These are phyloP conservation scores for Moniliophthora roreri DNA, from an alignment of 1,284 basidiomycete genomes.

Conservation along the genomic window DNA sequence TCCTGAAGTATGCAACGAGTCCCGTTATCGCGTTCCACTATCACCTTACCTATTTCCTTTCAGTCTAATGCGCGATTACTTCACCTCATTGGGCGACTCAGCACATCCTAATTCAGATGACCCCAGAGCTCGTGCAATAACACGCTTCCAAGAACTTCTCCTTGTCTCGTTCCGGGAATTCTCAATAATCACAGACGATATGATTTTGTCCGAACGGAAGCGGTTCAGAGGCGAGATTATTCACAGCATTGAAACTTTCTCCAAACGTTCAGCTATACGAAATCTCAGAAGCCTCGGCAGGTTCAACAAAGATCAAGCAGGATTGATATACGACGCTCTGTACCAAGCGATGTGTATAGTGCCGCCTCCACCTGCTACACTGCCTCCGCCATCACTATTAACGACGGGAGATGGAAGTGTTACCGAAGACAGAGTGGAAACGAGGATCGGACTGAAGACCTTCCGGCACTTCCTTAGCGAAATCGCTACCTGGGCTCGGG, in stretches of 20 bases:
- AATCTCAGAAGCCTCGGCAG: constrained; percentile 83
- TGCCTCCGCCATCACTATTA: constrained; percentile 50
- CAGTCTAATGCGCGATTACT: constrained; percentile 93
- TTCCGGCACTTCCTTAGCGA: constrained; percentile 93
- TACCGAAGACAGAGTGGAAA: constrained; percentile 78
- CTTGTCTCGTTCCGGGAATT: constrained; percentile 98
- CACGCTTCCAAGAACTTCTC: constrained; percentile 96
- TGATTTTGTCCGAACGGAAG: constrained; percentile 85
- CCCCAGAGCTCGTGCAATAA: constrained; percentile 91
- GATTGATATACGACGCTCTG: constrained; percentile 87
- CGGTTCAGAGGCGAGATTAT: constrained; percentile 91
- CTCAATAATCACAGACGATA: constrained; percentile 94
- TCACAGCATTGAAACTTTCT: constrained; percentile 92
- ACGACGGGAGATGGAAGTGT: constrained; percentile 52
- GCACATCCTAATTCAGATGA: constrained; percentile 91
- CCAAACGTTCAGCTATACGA: constrained; percentile 91
- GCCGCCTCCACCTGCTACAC: constrained; percentile 56
- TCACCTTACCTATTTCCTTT: constrained; percentile 4
- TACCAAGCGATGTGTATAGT: constrained; percentile 86
- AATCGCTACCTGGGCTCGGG: constrained; percentile 93
- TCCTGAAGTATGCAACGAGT: constrained; percentile 84
- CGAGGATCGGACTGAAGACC: constrained; percentile 83
- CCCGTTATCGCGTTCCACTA: neutral
- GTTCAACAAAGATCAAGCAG: constrained; percentile 90
- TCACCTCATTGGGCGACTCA: constrained; percentile 90